phyloP scores from a whole-genome alignment of 306 rosid genomes.

The Ormosia emarginata region DNA sequence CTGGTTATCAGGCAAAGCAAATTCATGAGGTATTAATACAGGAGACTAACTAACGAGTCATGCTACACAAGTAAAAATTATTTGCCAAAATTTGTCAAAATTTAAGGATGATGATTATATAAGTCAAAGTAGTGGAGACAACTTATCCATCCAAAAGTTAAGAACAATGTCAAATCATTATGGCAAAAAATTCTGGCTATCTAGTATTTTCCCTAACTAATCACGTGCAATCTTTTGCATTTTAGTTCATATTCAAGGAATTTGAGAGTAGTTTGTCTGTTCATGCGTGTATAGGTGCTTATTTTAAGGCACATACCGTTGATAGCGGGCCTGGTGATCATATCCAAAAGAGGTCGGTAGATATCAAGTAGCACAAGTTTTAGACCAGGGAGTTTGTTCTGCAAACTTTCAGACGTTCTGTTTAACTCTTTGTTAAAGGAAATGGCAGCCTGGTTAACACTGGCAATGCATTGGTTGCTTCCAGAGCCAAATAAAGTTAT shows the following conservation, averaged over 20 bases:
- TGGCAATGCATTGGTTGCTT: conserved; percentile 50
- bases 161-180: too few species aligned
- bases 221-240: background rate
- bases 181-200: too few species aligned
- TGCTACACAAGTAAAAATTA: too few species aligned
- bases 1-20: too few species aligned
- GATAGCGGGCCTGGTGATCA: conserved; percentile 41
- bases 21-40: too few species aligned
- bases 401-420: conserved; percentile 37
- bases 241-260: background rate
- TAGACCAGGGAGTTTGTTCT: conserved; percentile 41
- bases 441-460: conserved; percentile 46
- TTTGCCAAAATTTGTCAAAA: too few species aligned
- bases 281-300: background rate
- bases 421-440: conserved; percentile 48
- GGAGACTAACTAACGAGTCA: too few species aligned
- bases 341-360: conserved; percentile 53
- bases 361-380: conserved; percentile 58
- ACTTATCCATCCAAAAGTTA: too few species aligned
- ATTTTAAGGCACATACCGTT: conserved; percentile 40
- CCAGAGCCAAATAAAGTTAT: conserved; percentile 53
- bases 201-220: background rate
- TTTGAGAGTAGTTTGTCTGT: too few species aligned
- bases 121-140: too few species aligned
- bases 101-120: too few species aligned